phyloP scores from a whole-genome alignment of 148 eudicot genomes.

The Suaeda aralocaspica region DNA sequence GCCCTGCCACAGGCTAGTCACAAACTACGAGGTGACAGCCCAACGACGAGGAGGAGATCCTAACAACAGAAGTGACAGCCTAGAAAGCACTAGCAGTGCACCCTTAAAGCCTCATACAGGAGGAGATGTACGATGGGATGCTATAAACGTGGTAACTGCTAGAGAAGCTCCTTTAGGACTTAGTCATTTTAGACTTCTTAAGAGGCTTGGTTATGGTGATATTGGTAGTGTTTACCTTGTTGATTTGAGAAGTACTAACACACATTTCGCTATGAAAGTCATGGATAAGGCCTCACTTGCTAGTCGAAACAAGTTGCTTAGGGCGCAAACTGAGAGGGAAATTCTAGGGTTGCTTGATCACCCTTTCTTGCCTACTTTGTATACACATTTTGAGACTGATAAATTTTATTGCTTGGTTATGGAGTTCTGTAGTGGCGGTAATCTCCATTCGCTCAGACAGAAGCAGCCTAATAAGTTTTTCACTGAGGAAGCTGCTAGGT shows the following conservation, averaged over 20 bases:
- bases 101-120: constrained; percentile 80
- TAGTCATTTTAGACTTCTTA: constrained; percentile 65
- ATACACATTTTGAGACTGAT: constrained; percentile 76
- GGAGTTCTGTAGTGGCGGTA: constrained; percentile 95
- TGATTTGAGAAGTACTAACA: constrained; percentile 56
- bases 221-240: constrained; percentile 89
- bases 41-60: constrained; percentile 13
- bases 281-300: constrained; percentile 87
- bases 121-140: constrained; percentile 78
- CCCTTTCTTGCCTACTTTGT: constrained; percentile 82
- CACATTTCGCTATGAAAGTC: constrained; percentile 85
- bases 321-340: constrained; percentile 88
- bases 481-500: constrained; percentile 87
- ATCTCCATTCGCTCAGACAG: constrained; percentile 82
- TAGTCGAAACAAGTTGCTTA: constrained; percentile 69
- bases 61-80: constrained; percentile 49
- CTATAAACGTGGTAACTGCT: constrained; percentile 44
- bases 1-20: constrained; percentile 20
- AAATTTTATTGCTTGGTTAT: constrained; percentile 88
- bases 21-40: constrained; percentile 15
- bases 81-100: constrained; percentile 48
- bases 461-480: constrained; percentile 81
- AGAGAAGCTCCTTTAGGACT: constrained; percentile 59
- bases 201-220: constrained; percentile 84
- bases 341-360: constrained; percentile 87